Base-by-base conservation (phyloP, 768 basidiomycete species). In the Rhodocollybia butyracea region DNA sequence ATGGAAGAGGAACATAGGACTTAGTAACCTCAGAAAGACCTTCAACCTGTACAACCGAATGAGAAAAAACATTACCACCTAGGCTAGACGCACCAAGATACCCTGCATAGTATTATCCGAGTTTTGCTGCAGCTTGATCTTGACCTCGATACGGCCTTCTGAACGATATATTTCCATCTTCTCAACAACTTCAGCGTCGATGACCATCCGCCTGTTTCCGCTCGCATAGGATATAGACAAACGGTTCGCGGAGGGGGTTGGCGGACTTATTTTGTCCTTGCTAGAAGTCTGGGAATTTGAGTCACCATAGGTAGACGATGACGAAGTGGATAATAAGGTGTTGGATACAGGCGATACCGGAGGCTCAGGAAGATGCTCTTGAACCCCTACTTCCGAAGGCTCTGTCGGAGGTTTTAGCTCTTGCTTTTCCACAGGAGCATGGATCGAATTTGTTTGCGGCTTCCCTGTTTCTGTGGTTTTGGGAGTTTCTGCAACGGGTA, bases 141-240 rank as follows among this genome's bases (percentile, higher is more conserved):
- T 60, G 21, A 97, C 86, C 66, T 98, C 95, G 55, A 98, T 90
- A 34, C 87, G 85, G 32, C 91, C 94, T 51, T 91, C 89, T 30
- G 79, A 78, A 38, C 97, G 81, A 69, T 83, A 88, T 10, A 99
- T 81, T 61, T 84, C 86, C 54, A 99, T 77, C 46, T 77, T 79
- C 39, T 92, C 84, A 21, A 98, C 91, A 27, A 89, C 83, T 60
- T 89, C 88, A 2, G 96, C 90, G 68, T 98, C 88, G 56, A 98
- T 77, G 26, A 97, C 88, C 47, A 99, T 76, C 38, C 97, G 81
- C 46, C 91, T 78, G 56, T 87, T 87, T 47, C 93, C 94, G 41
- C 87, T 87, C 54, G 94, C 93, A 70, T 97, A 99, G 0, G 96
- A 89, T 68, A 98, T 94, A 7, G 95, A 97, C n/a, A 99, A 71